A percentile compares a stretch with the other conserved stretches of the same genome.
Conservation (phyloP, 139 green algal genomes). For the Volvox africanus region DNA sequence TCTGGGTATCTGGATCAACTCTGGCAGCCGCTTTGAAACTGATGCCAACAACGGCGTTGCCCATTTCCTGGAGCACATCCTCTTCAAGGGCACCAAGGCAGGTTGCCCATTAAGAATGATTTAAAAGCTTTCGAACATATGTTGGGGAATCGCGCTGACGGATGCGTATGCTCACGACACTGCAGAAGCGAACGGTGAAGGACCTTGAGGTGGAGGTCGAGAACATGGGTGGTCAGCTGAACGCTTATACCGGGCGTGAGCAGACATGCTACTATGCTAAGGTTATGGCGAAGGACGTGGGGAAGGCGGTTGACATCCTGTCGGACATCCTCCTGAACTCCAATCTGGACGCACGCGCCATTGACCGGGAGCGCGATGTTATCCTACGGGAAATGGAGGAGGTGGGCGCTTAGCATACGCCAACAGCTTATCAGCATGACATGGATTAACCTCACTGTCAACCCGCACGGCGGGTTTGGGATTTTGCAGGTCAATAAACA, state of each 20-base stretch:
- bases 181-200: constrained; percentile 82
- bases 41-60: constrained; percentile 94
- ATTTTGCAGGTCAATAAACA: constrained; percentile 73
- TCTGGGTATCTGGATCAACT: constrained; percentile 98
- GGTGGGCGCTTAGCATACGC: constrained; percentile 57
- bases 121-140: background rate
- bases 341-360: constrained; percentile 85
- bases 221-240: constrained; percentile 98
- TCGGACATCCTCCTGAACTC: constrained; percentile 98
- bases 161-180: background rate
- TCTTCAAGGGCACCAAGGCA: constrained; percentile 98
- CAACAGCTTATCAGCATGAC: background rate
- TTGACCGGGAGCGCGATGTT: constrained; percentile 94
- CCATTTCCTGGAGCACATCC: constrained; percentile 99
- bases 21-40: constrained; percentile 94
- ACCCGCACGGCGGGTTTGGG: too few relatives aligned
- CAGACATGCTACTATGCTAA: constrained; percentile 97
- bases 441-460: too few relatives aligned
- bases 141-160: background rate
- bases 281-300: constrained; percentile 89
- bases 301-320: constrained; percentile 94
- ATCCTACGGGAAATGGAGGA: constrained; percentile 99
- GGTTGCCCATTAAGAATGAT: background rate
- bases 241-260: constrained; percentile 98
- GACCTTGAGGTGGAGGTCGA: constrained; percentile 98